Percentiles rank a stretch among this genome's conserved stretches.
Conservation (phyloP, 2,329 filamentous ascomycete genomes). For the Stagonosporopsis rhizophila region DNA sequence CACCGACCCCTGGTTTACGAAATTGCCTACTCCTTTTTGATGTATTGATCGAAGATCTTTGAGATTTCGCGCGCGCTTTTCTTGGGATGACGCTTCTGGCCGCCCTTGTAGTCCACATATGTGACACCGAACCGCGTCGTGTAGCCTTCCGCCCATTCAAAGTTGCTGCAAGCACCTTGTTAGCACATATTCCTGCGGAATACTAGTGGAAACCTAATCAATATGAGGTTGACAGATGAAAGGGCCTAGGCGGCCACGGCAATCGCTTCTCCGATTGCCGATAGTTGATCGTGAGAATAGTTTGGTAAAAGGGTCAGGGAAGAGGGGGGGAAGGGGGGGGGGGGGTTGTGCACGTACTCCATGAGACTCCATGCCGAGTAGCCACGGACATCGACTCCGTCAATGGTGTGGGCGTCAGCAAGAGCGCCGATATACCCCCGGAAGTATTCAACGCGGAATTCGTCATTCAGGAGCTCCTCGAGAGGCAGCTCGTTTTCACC, state of each 20-base stretch:
- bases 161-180: conserved; percentile 65
- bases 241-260: background rate
- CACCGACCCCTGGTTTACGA: conserved; percentile 5
- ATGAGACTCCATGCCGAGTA: conserved; percentile 90
- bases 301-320: conserved; percentile 14
- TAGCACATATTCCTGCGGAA: conserved; percentile 20
- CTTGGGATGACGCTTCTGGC: conserved; percentile 82
- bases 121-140: conserved; percentile 85
- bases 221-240: background rate
- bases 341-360: conserved; percentile 69
- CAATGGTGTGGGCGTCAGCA: conserved; percentile 72
- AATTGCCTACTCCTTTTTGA: conserved; percentile 63
- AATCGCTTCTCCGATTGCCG: background rate
- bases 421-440: conserved; percentile 77
- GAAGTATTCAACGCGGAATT: conserved; percentile 83
- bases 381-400: conserved; percentile 79
- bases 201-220: conserved; percentile 7
- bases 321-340: no score
- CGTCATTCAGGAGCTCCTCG: conserved; percentile 77
- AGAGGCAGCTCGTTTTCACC: conserved; percentile 78
- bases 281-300: background rate
- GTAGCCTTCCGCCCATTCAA: conserved; percentile 92
- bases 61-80: conserved; percentile 79
- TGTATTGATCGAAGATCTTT: conserved; percentile 73
- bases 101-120: conserved; percentile 81